Base-by-base conservation (phyloP, 257 asterid species). In the Capsicum pubescens region DNA sequence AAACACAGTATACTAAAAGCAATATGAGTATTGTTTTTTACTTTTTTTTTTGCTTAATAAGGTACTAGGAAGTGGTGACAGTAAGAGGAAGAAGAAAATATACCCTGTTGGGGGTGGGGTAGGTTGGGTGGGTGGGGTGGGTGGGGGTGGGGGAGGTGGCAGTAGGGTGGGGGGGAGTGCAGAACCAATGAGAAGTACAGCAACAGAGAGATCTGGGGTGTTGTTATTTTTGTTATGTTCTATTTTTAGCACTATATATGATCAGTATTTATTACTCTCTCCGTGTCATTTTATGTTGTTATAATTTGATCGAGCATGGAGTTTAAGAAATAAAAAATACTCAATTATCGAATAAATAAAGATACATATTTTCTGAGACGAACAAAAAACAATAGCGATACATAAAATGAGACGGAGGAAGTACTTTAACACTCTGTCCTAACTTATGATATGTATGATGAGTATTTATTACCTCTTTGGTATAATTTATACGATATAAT, bases 201-300 rank as follows among this genome's bases (percentile, higher is more conserved):
- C 50, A 54, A 77, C 50, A 77, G 81, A 77, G 81, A 77, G 81
- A 52, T 54, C 64, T 77, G 46, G 50, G 81, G 55, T 71, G 79
- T 52, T 70, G 79, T 54, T 52, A 76, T 76, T 54, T 17, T 52
- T 76, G 63, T 52, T 76, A 26, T 76, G 14, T 76, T 76, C 63
- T 76, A 52, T 54, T 26, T 76, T 54, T 76, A 76, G 81, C 63
- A 76, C 16, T 76, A 76, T 21, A 61, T 61, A 68, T 68, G 32
- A 63, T 63, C 42, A 21, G 64, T 76, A 76, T 76, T 26, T 54
- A 76, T 76, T 74, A 12, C 44, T 39, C 44, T 4, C 5, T 39
- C 6, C 44, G 6, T 26, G 32, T 26, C 32, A 26, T 26, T 26
- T 26, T 26, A 26, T 26, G 32, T 26, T 26, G 32, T 26, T 26